Base-by-base conservation (phyloP, 306 rosid species). In the Dalbergia cochinchinensis region DNA sequence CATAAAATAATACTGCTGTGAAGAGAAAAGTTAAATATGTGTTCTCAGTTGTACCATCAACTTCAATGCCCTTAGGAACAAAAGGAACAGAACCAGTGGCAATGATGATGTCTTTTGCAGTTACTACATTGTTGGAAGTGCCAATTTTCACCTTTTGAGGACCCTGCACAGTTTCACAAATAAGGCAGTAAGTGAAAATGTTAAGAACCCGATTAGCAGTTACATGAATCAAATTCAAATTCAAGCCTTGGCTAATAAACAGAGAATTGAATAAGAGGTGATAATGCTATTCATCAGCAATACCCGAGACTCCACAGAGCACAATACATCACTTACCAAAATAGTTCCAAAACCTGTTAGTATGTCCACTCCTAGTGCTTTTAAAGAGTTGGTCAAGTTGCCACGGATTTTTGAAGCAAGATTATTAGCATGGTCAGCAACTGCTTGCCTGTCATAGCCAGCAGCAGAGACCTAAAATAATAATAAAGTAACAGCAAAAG, bases 51-150 rank as follows among this genome's bases (percentile, higher is more conserved):
- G 45, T 87, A 94, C 97, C 98, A 76, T 94, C 98, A 20, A 92
- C 95, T 86, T 92, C 97, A 82, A 90, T 86, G 81, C 95, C 97
- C 89, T 89, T 92, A 4, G 97, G 95, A 85, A 92, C 95, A 22
- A 92, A 92, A 45, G 97, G 97, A 82, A 92, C 91, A 12, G 97
- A 92, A 67, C 97, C 97, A 50, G 97, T 92, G 12, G 97, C 97
- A 78, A 92, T 88, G 69, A 92, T 92, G 77, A 92, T 86, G 64
- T 92, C 84, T 87, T 88, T 90, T 55, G 97, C 95, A 63, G 96
- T 90, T 50, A 89, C 89, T 51, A 85, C 83, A 13, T 82, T 92
- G 81, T 85, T 86, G 20, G 94, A 87, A 18, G 92, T 81, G 66
- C 96, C 97, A 86, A 92, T 85, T 84, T 85, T 77, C 79, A 90